Evolutionary conservation across 768 basidiomycete species (phyloP), one percentile per base, ranked within the genome.

Genomic region (Mycena vulgaris): DNA sequence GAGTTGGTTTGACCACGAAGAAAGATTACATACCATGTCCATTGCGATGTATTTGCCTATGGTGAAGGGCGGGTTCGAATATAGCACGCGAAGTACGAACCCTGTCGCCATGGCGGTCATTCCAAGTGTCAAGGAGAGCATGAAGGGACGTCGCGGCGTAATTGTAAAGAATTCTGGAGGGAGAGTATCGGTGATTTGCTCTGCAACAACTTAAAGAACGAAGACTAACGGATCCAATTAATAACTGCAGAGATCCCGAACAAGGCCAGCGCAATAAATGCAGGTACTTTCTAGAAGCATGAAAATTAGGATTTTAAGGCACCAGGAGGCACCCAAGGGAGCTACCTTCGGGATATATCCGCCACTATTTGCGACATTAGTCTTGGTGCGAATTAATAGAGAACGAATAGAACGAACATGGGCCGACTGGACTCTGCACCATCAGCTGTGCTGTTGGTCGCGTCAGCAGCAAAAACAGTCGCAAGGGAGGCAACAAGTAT

Each of bases 141-240:
- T 69, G 31, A 70, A 66, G 17, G 59, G 62, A 58, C 60, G 52
- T 25, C 55, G 48, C 14, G 52, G 63, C 21, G 16, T 25, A 10
- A 66, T 27, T 14, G 53, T 49, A 19, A 64, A 58, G 57, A 33
- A 53, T 33, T 60, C 61, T 67, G 57, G 37, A 21, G 16, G 21
- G 13, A 28, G 23, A 28, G 28, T 5, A 11, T 33, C n/a, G 28
- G 19, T 28, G 17, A 28, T 4, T 9, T 30, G 13, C 37, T 51
- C 48, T 27, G 23, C 1, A 35, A 45, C 5, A 28, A 11, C 7
- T 13, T 39, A 8, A 61, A 40, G 31, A 7, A 16, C 17, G n/a
- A 21, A 57, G 21, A 59, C 74, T 31, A 33, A 75, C 74, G 69
- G n/a, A 64, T 58, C 69, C 69, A 75, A 40, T 71, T 62, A 17